Evolutionary conservation across 306 rosid species (phyloP).

Genomic region (Abrus precatorius): DNA sequence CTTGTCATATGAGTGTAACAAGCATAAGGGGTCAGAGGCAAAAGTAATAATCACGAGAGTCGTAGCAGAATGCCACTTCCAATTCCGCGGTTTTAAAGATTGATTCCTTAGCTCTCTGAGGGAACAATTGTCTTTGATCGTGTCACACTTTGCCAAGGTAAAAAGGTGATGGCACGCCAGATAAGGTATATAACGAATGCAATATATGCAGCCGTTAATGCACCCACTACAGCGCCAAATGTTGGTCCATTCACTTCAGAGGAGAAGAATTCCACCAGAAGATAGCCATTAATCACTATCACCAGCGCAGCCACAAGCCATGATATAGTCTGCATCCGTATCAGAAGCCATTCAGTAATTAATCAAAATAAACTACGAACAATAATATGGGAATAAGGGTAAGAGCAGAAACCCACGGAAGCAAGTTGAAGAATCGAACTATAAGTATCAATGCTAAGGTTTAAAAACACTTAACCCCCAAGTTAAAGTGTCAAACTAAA

Average conservation of each 20-base stretch:
- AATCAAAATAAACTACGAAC: background rate
- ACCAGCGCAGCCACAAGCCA: slow-evolving; percentile 92
- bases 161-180: slow-evolving; percentile 51
- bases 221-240: slow-evolving; percentile 49
- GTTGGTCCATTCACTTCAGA: slow-evolving; percentile 70
- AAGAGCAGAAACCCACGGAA: slow-evolving; percentile 1
- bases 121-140: slow-evolving; percentile 48
- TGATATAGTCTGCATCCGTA: slow-evolving; percentile 60
- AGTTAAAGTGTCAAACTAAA: slow-evolving; percentile 12
- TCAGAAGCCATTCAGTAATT: slow-evolving; percentile 36
- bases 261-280: slow-evolving; percentile 79
- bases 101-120: slow-evolving; percentile 54
- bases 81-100: slow-evolving; percentile 10
- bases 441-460: background rate
- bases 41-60: background rate
- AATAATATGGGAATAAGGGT: slow-evolving; percentile 10
- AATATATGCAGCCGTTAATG: slow-evolving; percentile 69
- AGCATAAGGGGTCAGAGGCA: slow-evolving; percentile 3
- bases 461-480: slow-evolving; percentile 11
- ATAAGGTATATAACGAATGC: slow-evolving; percentile 81
- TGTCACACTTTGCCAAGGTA: slow-evolving; percentile 52
- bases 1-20: slow-evolving; percentile 16
- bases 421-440: background rate
- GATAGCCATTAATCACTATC: slow-evolving; percentile 86
- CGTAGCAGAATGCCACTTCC: slow-evolving; percentile 12